Percentiles rank a stretch among this genome's conserved stretches.
Evolutionary conservation across 2,329 filamentous ascomycete genomes (phyloP).

Genomic region (Geosmithia morbida): DNA sequence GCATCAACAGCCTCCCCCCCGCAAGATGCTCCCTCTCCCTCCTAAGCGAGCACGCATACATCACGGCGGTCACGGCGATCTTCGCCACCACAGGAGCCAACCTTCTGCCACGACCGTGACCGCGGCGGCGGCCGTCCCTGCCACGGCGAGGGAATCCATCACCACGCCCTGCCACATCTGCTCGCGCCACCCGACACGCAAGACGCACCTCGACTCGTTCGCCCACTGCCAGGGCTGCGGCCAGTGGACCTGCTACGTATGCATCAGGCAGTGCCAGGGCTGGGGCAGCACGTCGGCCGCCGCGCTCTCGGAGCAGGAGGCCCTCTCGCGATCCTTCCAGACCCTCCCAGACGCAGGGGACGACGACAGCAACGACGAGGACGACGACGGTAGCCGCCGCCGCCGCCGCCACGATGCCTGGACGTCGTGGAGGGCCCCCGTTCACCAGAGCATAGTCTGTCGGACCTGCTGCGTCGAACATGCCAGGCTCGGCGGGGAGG

Average conservation of each 20-base stretch:
- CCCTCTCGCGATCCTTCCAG: constrained; percentile 27
- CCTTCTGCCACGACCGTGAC: not conserved
- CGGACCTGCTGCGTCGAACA: constrained; percentile 54
- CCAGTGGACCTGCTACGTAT: constrained; percentile 53
- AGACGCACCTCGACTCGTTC: constrained; percentile 51
- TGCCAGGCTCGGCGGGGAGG: constrained; percentile 45
- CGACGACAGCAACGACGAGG: constrained; percentile 2
- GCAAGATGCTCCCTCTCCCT: constrained; percentile 14
- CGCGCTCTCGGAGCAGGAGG: constrained; percentile 16
- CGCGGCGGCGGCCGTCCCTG: not conserved
- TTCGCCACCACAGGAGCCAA: not conserved
- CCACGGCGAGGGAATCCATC: constrained; percentile 1
- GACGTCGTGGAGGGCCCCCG: constrained; percentile 18
- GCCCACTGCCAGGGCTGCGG: constrained; percentile 49
- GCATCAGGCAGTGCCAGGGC: constrained; percentile 47
- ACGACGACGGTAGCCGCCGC: not conserved
- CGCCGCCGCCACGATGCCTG: not conserved
- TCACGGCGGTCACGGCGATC: not conserved
- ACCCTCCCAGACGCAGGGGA: constrained; percentile 32
- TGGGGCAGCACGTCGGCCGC: constrained; percentile 16
- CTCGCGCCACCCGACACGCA: constrained; percentile 48
- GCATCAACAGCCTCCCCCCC: constrained; percentile 6
- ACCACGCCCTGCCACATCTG: constrained; percentile 50
- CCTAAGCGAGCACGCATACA: constrained; percentile 14
- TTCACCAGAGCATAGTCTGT: constrained; percentile 43